These are phyloP conservation scores for Nematocida sp. DNA, from an alignment of 371 early-diverging fungal genomes.

Conservation along the genomic window DNA sequence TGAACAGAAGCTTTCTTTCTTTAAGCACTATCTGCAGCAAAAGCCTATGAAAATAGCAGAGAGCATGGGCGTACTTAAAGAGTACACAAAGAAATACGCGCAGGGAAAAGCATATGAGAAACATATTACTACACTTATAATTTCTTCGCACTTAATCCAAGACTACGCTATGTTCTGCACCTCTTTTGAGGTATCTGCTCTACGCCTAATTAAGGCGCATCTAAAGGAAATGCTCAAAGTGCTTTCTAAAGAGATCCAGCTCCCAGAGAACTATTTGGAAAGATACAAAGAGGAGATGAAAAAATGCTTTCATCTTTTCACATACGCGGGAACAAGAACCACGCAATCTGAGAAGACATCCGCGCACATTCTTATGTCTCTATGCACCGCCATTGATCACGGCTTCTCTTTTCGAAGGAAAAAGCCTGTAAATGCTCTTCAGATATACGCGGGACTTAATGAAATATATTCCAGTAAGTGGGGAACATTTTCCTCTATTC, in stretches of 20 bases:
- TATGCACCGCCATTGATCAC: slow-evolving; percentile 47
- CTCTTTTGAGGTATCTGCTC: slow-evolving; percentile 52
- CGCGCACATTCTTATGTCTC: slow-evolving; percentile 36
- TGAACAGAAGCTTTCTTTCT: slow-evolving; percentile 57
- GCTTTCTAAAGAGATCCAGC: not conserved
- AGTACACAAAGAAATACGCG: slow-evolving; percentile 48
- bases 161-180: slow-evolving; percentile 54
- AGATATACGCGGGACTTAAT: slow-evolving; percentile 27
- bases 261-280: slow-evolving; percentile 11
- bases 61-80: slow-evolving; percentile 28
- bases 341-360: slow-evolving; percentile 32
- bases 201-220: slow-evolving; percentile 47
- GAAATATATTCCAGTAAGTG: slow-evolving; percentile 31
- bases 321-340: slow-evolving; percentile 48
- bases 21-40: slow-evolving; percentile 57
- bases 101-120: not conserved
- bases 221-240: slow-evolving; percentile 32
- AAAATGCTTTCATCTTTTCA: slow-evolving; percentile 48
- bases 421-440: not conserved
- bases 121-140: slow-evolving; percentile 34
- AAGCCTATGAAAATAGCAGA: slow-evolving; percentile 55
- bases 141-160: slow-evolving; percentile 45
- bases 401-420: slow-evolving; percentile 29
- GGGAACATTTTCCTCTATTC: slow-evolving; percentile 35
- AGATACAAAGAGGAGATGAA: slow-evolving; percentile 20